Evolutionary conservation across 768 basidiomycete species (phyloP).

Genomic region (Naganishia vaughanmartiniae): DNA sequence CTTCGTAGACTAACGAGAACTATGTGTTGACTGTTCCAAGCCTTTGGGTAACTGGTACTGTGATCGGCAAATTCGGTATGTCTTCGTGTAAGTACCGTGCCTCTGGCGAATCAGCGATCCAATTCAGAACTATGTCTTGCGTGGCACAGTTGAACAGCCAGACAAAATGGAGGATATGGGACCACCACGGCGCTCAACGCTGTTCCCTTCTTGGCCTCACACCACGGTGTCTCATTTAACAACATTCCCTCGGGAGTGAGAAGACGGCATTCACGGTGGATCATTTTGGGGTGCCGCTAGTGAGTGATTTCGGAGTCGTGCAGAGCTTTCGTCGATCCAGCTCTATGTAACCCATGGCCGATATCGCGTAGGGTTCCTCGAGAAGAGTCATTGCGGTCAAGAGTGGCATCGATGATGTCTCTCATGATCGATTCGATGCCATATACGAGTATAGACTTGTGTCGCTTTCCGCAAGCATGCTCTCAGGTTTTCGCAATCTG

Average conservation of each 20-base stretch:
- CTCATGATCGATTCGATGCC: no score
- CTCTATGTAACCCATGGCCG: no score
- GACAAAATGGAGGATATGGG: conserved; percentile 74
- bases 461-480: no score
- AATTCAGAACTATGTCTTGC: neutral
- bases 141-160: conserved; percentile 64
- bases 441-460: no score
- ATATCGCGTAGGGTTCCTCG: no score
- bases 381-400: no score
- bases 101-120: no score
- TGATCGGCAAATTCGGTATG: conserved; percentile 63
- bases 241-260: conserved; percentile 61
- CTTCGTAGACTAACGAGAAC: no score
- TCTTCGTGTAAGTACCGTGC: conserved; percentile 28
- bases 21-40: no score
- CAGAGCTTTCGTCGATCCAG: neutral
- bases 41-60: conserved; percentile 54
- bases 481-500: no score
- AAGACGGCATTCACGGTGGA: conserved; percentile 54
- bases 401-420: no score
- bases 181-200: conserved; percentile 54
- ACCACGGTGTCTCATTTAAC: conserved; percentile 71
- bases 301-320: neutral
- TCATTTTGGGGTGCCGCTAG: conserved; percentile 71
- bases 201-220: conserved; percentile 62